Evolutionary conservation across 108 stramenopile genomes (phyloP).

Genomic region (Skeletonema menzelii): DNA sequence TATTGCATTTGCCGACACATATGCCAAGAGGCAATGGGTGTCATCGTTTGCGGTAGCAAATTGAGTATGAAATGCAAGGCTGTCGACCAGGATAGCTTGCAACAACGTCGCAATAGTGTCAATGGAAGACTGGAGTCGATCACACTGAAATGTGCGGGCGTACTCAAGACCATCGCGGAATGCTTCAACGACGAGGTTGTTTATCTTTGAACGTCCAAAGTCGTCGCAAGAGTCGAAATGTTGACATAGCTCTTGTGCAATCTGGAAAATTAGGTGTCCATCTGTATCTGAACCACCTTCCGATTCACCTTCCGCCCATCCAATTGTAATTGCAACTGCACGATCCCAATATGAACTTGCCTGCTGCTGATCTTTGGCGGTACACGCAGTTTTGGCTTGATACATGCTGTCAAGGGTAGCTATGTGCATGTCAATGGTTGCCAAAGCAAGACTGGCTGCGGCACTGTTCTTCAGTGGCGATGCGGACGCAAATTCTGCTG

Average conservation of each 20-base stretch:
- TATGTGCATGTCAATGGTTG: slow-evolving; percentile 55
- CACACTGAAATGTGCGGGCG: slow-evolving; percentile 15
- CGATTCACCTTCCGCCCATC: slow-evolving; percentile 63
- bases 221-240: slow-evolving; percentile 58
- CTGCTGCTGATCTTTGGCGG: neutral
- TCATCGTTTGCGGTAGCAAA: slow-evolving; percentile 8
- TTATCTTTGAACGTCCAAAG: slow-evolving; percentile 37
- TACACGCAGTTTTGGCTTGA: slow-evolving; percentile 8
- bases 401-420: slow-evolving; percentile 46
- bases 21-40: slow-evolving; percentile 19
- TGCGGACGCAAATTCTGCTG: slow-evolving; percentile 23
- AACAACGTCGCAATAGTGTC: slow-evolving; percentile 18
- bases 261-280: slow-evolving; percentile 60
- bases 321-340: slow-evolving; percentile 69
- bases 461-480: slow-evolving; percentile 45
- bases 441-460: slow-evolving; percentile 51
- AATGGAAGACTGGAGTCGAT: slow-evolving; percentile 3
- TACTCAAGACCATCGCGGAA: slow-evolving; percentile 21
- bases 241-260: slow-evolving; percentile 73
- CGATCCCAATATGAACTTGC: slow-evolving; percentile 46
- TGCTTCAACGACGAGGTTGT: slow-evolving; percentile 11
- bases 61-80: slow-evolving; percentile 22
- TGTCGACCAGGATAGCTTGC: slow-evolving; percentile 35
- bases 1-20: slow-evolving; percentile 25
- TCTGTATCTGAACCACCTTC: slow-evolving; percentile 43